Percentiles rank a stretch among this genome's conserved stretches.
phyloP scores from a whole-genome alignment of 108 stramenopile species.

The Nannochloropsis gaditana region DNA sequence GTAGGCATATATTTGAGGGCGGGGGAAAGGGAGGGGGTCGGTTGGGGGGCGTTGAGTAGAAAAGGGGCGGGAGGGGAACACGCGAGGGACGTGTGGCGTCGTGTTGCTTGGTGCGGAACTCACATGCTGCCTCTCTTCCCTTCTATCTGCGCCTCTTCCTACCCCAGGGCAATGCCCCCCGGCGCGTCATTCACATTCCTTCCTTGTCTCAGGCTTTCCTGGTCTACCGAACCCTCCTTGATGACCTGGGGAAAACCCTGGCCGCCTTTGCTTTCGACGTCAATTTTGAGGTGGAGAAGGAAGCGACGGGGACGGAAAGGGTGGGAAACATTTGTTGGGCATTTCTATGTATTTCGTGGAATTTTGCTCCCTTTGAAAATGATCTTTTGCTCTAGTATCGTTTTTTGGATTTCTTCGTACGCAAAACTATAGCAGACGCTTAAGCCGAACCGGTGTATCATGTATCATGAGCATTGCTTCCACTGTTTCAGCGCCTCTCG shows the following conservation, averaged over 20 bases:
- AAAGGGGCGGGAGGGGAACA: neutral
- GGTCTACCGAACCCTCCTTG: neutral
- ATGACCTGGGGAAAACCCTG: neutral
- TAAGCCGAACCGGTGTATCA: too few species aligned
- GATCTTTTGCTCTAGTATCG: too few species aligned
- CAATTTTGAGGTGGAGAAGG: neutral
- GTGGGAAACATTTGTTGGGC: neutral
- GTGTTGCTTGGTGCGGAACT: neutral
- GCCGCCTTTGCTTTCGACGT: neutral
- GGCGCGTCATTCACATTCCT: constrained; percentile 1
- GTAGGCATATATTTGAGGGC: neutral
- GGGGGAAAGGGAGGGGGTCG: neutral
- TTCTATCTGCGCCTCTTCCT: neutral
- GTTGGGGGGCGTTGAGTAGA: neutral
- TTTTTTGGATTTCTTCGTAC: too few species aligned
- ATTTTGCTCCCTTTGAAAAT: too few species aligned
- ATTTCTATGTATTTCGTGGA: too few species aligned
- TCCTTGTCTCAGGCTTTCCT: neutral
- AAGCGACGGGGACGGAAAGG: neutral
- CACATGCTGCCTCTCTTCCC: neutral
- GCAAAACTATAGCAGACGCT: too few species aligned
- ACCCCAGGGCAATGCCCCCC: neutral
- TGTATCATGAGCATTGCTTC: too few species aligned
- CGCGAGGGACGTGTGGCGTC: neutral
- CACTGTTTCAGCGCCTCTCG: too few species aligned